These are phyloP conservation scores for Nicotiana sylvestris DNA, from an alignment of 257 asterid genomes.

Conservation along the genomic window DNA sequence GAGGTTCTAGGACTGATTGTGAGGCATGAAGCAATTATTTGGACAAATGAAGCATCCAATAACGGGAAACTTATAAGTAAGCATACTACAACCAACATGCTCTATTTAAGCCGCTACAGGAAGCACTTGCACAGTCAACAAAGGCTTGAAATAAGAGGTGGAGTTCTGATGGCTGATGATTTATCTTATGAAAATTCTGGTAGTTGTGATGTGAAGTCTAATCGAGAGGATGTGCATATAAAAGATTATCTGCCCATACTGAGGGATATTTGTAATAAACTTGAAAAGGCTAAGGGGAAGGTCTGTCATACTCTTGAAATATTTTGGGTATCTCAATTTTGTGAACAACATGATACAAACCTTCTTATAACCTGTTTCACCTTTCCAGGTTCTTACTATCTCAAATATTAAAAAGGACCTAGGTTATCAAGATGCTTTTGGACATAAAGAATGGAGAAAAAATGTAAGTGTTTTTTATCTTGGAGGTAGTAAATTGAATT, in stretches of 20 bases:
- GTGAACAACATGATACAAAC: neutral
- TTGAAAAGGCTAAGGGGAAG: constrained; percentile 75
- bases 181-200: constrained; percentile 39
- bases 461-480: neutral
- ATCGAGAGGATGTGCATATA: constrained; percentile 25
- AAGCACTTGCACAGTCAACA: constrained; percentile 68
- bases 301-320: constrained; percentile 32
- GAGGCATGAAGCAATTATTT: constrained; percentile 63
- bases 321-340: constrained; percentile 9
- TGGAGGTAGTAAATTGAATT: constrained; percentile 8
- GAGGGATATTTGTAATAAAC: constrained; percentile 49
- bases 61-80: constrained; percentile 35
- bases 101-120: constrained; percentile 63
- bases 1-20: constrained; percentile 70
- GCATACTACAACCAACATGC: constrained; percentile 64
- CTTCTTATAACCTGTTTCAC: constrained; percentile 15
- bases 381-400: constrained; percentile 67
- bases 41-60: constrained; percentile 42
- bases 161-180: constrained; percentile 30
- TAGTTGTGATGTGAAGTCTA: constrained; percentile 34
- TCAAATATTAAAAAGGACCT: constrained; percentile 75
- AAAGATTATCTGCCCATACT: no score
- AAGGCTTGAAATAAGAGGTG: constrained; percentile 71
- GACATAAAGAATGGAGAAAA: constrained; percentile 69
- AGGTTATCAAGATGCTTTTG: constrained; percentile 55